Conservation (phyloP, 139 green algal genomes). For the Chlamydomonas sp. region DNA sequence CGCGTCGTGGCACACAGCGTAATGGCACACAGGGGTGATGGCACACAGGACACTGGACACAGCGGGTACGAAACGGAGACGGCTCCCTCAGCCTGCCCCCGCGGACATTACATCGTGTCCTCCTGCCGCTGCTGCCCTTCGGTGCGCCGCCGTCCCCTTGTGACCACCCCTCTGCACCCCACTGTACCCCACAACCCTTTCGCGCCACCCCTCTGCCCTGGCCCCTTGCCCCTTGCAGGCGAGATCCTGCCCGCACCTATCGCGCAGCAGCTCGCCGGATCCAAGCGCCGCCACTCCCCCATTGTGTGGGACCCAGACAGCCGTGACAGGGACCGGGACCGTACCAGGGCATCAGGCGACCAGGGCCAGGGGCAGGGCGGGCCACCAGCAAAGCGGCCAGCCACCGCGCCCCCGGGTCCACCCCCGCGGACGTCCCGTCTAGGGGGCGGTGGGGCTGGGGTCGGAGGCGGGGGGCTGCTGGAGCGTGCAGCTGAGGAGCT, state of each 20-base stretch:
- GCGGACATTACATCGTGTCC: no score
- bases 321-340: not conserved
- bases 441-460: no score
- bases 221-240: not conserved
- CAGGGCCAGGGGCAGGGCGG: not conserved
- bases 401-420: not conserved
- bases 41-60: no score
- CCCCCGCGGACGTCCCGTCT: not conserved
- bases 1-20: no score
- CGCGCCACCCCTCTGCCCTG: not conserved
- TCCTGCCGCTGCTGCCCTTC: no score
- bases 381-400: not conserved
- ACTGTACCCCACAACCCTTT: not conserved
- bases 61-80: no score
- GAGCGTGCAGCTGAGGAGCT: constrained; percentile 47
- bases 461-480: constrained; percentile 13
- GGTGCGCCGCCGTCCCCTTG: no score
- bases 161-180: no score
- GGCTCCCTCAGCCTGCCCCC: no score
- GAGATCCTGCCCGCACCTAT: constrained; percentile 21
- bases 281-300: constrained; percentile 44
- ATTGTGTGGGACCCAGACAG: constrained; percentile 49
- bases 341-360: not conserved
- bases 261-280: not conserved
- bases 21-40: no score